Percentiles rank a stretch among this genome's conserved stretches.
These are phyloP conservation scores for Chaetothyriales sp. DNA, from an alignment of 2,329 filamentous ascomycete species.

Conservation along the genomic window DNA sequence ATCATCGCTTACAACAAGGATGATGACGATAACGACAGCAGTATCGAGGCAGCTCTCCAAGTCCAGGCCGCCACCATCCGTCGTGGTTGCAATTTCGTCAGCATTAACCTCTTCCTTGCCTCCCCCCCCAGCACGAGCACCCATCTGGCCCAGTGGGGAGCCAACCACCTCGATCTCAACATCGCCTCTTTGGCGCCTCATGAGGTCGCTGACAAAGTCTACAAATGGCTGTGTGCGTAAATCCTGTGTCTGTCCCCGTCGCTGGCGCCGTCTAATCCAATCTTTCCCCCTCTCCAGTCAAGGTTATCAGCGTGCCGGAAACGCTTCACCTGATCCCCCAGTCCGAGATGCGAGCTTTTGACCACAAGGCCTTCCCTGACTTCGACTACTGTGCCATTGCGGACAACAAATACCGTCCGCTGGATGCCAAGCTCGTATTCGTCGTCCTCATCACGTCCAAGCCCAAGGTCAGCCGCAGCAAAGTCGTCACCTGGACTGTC, in stretches of 20 bases:
- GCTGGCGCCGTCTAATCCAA: background rate
- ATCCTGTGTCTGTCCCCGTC: background rate
- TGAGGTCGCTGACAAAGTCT: conserved; percentile 11
- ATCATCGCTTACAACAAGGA: conserved; percentile 5
- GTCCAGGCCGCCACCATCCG: conserved; percentile 10
- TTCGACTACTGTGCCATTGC: conserved; percentile 13
- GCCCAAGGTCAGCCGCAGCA: conserved; percentile 7
- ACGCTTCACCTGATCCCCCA: conserved; percentile 14
- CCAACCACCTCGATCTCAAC: conserved; percentile 15
- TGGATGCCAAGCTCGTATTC: conserved; percentile 16
- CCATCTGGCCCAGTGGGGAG: conserved; percentile 5
- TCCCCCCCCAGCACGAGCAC: background rate
- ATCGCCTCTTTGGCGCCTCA: conserved; percentile 3
- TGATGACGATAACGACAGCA: conserved; percentile 4
- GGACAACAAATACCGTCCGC: conserved; percentile 7
- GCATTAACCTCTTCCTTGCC: conserved; percentile 8
- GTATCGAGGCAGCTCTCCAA: conserved; percentile 5
- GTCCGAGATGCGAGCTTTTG: conserved; percentile 9
- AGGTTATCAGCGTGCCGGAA: conserved; percentile 1
- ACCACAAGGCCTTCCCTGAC: conserved; percentile 10
- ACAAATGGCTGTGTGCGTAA: conserved; percentile 14
- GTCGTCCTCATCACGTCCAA: conserved; percentile 12
- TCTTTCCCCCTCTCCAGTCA: background rate
- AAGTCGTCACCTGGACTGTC: conserved; percentile 13
- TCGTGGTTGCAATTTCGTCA: conserved; percentile 12